Evolutionary conservation across 208 protist species (phyloP), one percentile per base, ranked within the genome.

Genomic region (Plasmodiophora brassicae): DNA sequence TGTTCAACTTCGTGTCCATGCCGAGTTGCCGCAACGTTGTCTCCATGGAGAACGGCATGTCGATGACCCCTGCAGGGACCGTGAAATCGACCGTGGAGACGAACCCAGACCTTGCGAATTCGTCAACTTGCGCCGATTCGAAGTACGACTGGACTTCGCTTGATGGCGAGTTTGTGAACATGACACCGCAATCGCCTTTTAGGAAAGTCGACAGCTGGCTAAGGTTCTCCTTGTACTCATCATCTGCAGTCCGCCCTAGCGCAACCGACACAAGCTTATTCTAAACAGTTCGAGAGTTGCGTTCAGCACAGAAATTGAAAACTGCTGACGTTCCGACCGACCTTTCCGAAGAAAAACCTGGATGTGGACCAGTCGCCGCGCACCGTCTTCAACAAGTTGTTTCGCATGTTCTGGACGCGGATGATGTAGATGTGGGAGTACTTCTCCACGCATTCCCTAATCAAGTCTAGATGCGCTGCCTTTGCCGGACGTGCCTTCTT

Each of bases 401-500:
- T 78, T 32, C 65, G 65, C 65, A 78, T 78, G n/a, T 78, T 78
- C 14, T 5, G 10, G 14, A 78, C 65, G 10, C 41, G 65, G 41
- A 78, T 78, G 41, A 78, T 32, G n/a, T 78, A 78, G n/a, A 78
- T 78, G 65, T 38, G 41, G 10, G 10, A 5, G n/a, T 36, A 78
- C 41, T 32, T n/a, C 10, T 78, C 65, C 10, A 78, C 65, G n/a
- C 65, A 78, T 78, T 78, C 65, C 10, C 65, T n/a, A 78, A 78
- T 32, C 20, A 32, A 5, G n/a, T 78, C 65, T 14, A 78, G 10
- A 32, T 78, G 65, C 10, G 65, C 65, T 14, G 65, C 41, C n/a
- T 78, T 78, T 5, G 65, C 65, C n/a, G 65, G 65, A 36, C 65
- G 65, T 5, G 65, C 65, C 65, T 78, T 78, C 65, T 78, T 78